Evolutionary conservation across 2,329 filamentous ascomycete genomes (phyloP).

Genomic region (Diplodia mutila): DNA sequence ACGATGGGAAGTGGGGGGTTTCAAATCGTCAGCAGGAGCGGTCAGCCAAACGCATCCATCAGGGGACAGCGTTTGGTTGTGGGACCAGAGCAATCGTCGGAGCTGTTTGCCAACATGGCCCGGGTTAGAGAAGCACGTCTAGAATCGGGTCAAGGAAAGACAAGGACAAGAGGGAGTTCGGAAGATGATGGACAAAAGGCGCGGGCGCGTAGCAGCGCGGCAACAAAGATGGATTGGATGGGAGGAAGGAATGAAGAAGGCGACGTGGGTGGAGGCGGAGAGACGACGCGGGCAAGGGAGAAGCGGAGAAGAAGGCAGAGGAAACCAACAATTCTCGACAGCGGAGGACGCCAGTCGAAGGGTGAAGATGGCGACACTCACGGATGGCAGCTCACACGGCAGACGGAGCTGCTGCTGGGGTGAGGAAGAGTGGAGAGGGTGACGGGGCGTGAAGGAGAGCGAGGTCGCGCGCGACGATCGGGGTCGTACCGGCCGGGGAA

Average conservation of each 20-base stretch:
- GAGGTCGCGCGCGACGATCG: constrained; percentile 15
- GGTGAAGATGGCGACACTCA: constrained; percentile 31
- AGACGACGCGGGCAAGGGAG: constrained; percentile 23
- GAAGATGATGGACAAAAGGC: constrained; percentile 29
- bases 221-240: constrained; percentile 30
- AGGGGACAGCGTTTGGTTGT: constrained; percentile 33
- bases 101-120: constrained; percentile 49
- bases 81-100: constrained; percentile 35
- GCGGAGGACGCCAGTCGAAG: constrained; percentile 27
- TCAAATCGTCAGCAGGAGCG: constrained; percentile 3
- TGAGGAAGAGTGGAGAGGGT: constrained; percentile 17
- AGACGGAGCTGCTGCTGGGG: constrained; percentile 10
- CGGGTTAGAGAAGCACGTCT: constrained; percentile 45
- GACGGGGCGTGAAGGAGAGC: constrained; percentile 22
- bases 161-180: constrained; percentile 35
- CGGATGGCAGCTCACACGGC: constrained; percentile 16
- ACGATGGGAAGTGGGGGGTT: background rate
- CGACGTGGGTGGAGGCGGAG: constrained; percentile 20
- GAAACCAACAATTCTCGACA: constrained; percentile 27
- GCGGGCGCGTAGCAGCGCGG: constrained; percentile 27
- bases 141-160: constrained; percentile 34
- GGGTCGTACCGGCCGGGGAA: constrained; percentile 12
- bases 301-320: constrained; percentile 25
- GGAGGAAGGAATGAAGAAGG: constrained; percentile 28
- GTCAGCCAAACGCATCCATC: constrained; percentile 27